Conservation (phyloP, 192 early-diverging fungal species). For the Coemansia sp. region DNA sequence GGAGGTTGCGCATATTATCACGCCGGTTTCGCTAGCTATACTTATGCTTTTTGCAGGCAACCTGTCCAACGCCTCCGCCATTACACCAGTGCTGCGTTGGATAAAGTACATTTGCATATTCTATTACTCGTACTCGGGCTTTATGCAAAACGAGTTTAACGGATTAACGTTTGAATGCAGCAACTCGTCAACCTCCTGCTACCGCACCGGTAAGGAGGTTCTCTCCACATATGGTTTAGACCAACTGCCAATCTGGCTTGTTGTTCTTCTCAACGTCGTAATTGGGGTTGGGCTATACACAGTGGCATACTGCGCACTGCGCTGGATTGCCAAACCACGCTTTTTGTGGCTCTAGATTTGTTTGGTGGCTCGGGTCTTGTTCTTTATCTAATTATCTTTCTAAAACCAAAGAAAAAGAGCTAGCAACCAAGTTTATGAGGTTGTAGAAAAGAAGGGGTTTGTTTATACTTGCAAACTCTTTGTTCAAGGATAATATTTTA, state of each 20-base stretch:
- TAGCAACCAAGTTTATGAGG: too few relatives aligned
- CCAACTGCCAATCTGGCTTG: constrained; percentile 22
- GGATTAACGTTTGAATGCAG: constrained; percentile 37
- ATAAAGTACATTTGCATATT: constrained; percentile 41
- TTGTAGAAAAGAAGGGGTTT: too few relatives aligned
- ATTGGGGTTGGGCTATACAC: constrained; percentile 28
- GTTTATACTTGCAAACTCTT: too few relatives aligned
- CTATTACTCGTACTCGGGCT: constrained; percentile 40
- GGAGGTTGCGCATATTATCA: constrained; percentile 31
- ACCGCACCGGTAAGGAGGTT: constrained; percentile 26
- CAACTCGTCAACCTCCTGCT: constrained; percentile 10
- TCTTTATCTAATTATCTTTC: not conserved
- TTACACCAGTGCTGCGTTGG: constrained; percentile 53
- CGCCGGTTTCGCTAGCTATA: constrained; percentile 29
- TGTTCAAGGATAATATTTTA: too few relatives aligned
- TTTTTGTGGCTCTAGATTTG: constrained; percentile 36
- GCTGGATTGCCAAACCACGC: constrained; percentile 45
- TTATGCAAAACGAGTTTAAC: constrained; percentile 9
- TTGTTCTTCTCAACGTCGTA: constrained; percentile 21
- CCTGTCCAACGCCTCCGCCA: constrained; percentile 30
- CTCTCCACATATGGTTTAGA: constrained; percentile 32
- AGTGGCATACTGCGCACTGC: constrained; percentile 25
- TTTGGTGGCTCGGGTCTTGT: not conserved
- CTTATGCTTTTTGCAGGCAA: constrained; percentile 49
- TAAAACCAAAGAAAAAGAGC: not conserved